Conservation (phyloP, 495 filamentous ascomycete genomes). For the Penicillium coprophilum region DNA sequence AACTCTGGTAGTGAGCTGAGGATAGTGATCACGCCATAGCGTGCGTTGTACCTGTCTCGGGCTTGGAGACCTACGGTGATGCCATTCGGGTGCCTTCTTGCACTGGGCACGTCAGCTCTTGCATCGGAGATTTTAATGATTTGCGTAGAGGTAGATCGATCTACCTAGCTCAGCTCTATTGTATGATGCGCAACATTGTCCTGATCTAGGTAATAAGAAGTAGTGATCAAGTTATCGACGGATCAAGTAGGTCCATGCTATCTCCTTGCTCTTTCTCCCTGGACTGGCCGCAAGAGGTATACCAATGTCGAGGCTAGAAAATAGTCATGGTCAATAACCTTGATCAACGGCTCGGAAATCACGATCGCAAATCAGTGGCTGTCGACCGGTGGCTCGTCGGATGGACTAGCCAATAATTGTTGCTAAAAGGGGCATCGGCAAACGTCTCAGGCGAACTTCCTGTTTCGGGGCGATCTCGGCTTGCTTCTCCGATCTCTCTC, state of each 20-base stretch:
- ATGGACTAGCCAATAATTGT: conserved; percentile 22
- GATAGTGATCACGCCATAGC: conserved; percentile 19
- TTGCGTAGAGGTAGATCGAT: not conserved
- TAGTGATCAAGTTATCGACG: not conserved
- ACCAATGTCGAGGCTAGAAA: conserved; percentile 1
- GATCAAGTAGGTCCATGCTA: not conserved
- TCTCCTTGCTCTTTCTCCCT: not conserved
- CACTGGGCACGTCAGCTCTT: conserved; percentile 1
- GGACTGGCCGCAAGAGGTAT: conserved; percentile 1
- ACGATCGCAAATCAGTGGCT: conserved; percentile 10
- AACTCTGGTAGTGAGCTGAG: conserved; percentile 15
- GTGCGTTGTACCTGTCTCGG: not conserved
- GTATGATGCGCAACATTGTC: not conserved
- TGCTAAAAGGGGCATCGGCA: conserved; percentile 17
- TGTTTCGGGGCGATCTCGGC: conserved; percentile 33
- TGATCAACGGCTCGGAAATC: not conserved
- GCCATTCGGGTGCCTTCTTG: not conserved
- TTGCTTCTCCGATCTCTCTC: conserved; percentile 20
- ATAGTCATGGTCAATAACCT: not conserved
- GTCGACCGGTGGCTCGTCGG: conserved; percentile 17
- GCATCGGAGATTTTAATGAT: not conserved
- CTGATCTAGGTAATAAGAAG: conserved; percentile 1
- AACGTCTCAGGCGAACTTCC: conserved; percentile 28
- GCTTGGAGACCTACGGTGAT: not conserved
- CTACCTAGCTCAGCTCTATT: not conserved